phyloP scores from a whole-genome alignment of 306 rosid species.

The Cucurbita pepo region DNA sequence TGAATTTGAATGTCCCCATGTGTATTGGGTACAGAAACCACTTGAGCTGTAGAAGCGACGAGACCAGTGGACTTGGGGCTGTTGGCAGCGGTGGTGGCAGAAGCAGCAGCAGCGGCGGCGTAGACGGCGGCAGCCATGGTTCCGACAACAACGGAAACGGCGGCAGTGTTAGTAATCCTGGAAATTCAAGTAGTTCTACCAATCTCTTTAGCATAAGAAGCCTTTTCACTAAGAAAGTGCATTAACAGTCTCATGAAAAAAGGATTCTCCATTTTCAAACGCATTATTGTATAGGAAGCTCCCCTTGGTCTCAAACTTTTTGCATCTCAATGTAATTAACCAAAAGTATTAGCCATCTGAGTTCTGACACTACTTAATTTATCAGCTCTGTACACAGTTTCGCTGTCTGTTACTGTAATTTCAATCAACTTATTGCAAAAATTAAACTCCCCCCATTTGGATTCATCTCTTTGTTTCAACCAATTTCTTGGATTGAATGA shows the following conservation, averaged over 20 bases:
- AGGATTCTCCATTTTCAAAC: background rate
- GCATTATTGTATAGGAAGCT: conserved; percentile 2
- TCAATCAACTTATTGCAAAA: background rate
- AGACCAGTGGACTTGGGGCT: conserved; percentile 19
- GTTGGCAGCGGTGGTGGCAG: background rate
- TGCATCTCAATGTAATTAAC: background rate
- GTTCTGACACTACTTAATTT: background rate
- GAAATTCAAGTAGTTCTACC: conserved; percentile 13
- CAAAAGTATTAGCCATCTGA: background rate
- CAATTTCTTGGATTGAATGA: background rate
- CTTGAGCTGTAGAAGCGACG: conserved; percentile 58
- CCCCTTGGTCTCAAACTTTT: background rate
- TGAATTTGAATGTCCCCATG: conserved; percentile 74
- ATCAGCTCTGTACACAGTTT: background rate
- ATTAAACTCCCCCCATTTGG: background rate
- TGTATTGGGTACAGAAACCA: conserved; percentile 59
- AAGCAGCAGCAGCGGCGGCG: background rate
- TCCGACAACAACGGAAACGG: background rate
- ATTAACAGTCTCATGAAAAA: conserved; percentile 11
- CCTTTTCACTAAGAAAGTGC: conserved; percentile 61
- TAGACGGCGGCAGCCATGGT: background rate
- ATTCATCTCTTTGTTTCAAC: background rate
- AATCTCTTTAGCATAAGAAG: conserved; percentile 65
- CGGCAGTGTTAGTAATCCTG: conserved; percentile 9
- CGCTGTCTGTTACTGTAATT: background rate